Base-by-base conservation (phyloP, 352 stramenopile genomes). In the Phytophthora kernoviae region DNA sequence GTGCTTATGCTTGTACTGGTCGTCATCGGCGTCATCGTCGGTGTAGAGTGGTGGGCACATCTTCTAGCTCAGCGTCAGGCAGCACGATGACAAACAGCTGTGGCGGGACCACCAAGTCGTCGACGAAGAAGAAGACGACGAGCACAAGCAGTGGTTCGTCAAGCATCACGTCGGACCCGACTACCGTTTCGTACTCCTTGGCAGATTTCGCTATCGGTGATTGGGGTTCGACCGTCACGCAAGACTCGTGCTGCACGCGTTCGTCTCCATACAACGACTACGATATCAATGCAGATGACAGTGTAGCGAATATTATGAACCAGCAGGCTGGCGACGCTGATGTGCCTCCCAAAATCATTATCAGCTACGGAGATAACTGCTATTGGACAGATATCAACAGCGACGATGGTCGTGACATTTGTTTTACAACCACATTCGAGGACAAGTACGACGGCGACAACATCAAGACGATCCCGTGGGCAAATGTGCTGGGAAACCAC, bases 331-430 rank as follows among this genome's bases (percentile, higher is more conserved):
- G 58, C 2, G 47, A 58, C 11, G 53, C 69, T 2, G 65, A 79
- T 18, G 49, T 77, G 15, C 77, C 82, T 40, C 82, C 82, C 2
- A 81, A 84, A 50, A 67, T 65, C 17, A 70, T 92, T 24, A 54
- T 92, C 24, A 73, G 81, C 45, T 79, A 91, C 57, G 81, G 77
- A 40, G 80, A 90, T 51, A 87, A 85, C 63, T 90, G 87, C 26
- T 90, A 90, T 62, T 87, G 79, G 76, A 78, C 76, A 9, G 80
- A 79, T 30, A 85, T 90, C 42, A 77, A 75, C 49, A 77, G 67
- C 18, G 57, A 66, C 15, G 55, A 58, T 2, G 76, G 67, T 46
- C 72, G 80, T 22, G 54, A 70, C 58, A 76, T 75, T 14, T 78
- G 79, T 6, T 90, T 90, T 52, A 67, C 68, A 9, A 73, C 54